Base-by-base conservation (phyloP, 2,329 filamentous ascomycete species). In the Nectriaceae sp. region DNA sequence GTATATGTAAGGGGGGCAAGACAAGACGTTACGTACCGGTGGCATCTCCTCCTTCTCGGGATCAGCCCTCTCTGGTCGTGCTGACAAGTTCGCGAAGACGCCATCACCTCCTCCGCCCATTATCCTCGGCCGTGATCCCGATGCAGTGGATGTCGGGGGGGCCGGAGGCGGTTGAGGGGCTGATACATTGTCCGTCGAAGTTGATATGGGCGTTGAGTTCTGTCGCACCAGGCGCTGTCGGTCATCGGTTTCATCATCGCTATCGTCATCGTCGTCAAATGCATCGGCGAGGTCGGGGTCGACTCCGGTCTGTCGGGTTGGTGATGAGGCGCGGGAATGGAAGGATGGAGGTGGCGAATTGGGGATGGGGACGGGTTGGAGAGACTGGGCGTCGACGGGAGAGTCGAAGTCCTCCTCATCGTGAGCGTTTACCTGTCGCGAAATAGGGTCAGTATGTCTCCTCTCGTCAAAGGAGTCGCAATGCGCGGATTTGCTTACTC, bases 1-100 rank as follows among this genome's bases (percentile, higher is more conserved):
- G 8, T 15, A 31, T 15, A 31, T 10, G 26, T 10, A 10, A 15
- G 10, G 26, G 15, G 15, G 26, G 26, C 15, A 33, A 21, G 19
- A 20, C 4, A 8, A 13, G 44, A 16, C 19, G 31, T 13, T 19
- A 83, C 90, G 57, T 84, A 96, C 92, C 47, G 94, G 94, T 75
- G 94, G 94, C 70, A 89, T 82, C 70, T 99, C 94, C 54, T 99
- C 94, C 49, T 89, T 76, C 58, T 85, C 83, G 54, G 90, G 88
- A 51, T 89, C 87, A 21, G 85, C 87, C 37, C 84, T 78, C 61
- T 95, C 90, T 0, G 93, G 93, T 67, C 96, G 93, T 13, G 94
- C 94, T 57, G 84, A 90, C 57, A 99, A 72, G 67, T 99, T 99
- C 46, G 93, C 94, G 73, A 96, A 99, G 21, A 99, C 94, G 52